Percentiles rank a stretch among this genome's conserved stretches.
phyloP scores from a whole-genome alignment of 2,329 filamentous ascomycete genomes.

The Rhexocercosporidium sp. region DNA sequence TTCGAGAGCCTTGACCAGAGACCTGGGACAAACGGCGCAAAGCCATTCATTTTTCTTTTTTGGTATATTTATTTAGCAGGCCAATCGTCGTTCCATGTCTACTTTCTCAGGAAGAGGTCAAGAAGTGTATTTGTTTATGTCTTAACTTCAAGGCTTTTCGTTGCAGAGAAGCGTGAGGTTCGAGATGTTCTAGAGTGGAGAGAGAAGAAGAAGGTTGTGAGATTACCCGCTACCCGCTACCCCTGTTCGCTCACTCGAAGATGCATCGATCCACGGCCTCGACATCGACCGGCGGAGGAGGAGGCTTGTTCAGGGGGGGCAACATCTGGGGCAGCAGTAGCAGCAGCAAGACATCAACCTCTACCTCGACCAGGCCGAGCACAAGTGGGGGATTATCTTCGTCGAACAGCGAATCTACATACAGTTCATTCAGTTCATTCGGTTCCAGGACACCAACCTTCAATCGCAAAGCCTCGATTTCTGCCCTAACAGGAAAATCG shows the following conservation, averaged over 20 bases:
- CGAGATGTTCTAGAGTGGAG: constrained; percentile 5
- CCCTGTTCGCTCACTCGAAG: constrained; percentile 19
- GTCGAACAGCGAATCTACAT: constrained; percentile 30
- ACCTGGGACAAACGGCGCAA: background rate
- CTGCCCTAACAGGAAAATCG: constrained; percentile 40
- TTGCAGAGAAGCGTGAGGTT: background rate
- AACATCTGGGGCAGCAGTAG: constrained; percentile 33
- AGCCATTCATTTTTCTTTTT: background rate
- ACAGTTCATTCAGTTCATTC: constrained; percentile 22
- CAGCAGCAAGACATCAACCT: constrained; percentile 34
- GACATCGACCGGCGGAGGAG: constrained; percentile 14
- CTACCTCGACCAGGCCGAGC: constrained; percentile 32
- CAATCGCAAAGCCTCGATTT: constrained; percentile 59
- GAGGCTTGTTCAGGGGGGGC: constrained; percentile 26
- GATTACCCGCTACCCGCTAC: constrained; percentile 1
- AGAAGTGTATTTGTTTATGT: background rate
- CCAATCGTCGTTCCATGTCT: background rate
- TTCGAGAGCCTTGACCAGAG: constrained; percentile 2
- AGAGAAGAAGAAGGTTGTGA: constrained; percentile 5
- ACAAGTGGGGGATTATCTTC: constrained; percentile 34
- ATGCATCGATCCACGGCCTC: constrained; percentile 24
- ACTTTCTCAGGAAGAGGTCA: background rate
- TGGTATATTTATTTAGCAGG: background rate
- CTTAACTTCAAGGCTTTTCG: background rate
- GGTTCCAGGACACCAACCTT: constrained; percentile 56